Evolutionary conservation across 2,329 filamentous ascomycete species (phyloP).

Genomic region (Biscogniauxia marginata): DNA sequence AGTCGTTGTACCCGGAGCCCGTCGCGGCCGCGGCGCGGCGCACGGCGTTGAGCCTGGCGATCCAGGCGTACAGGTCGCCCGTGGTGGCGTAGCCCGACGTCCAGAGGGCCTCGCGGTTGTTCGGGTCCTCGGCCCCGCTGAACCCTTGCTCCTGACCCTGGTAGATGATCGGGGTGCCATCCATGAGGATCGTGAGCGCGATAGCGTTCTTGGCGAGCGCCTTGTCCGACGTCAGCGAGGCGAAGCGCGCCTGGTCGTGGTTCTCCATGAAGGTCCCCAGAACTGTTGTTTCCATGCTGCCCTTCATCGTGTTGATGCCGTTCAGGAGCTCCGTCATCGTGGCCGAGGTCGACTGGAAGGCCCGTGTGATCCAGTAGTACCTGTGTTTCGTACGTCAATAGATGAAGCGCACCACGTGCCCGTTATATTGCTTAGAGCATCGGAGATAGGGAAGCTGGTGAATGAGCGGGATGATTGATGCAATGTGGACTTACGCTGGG

Average conservation of each 20-base stretch:
- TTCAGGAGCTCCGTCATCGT: constrained; percentile 38
- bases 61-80: constrained; percentile 41
- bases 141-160: constrained; percentile 58
- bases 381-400: constrained; percentile 12
- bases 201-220: constrained; percentile 52
- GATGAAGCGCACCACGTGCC: too few relatives aligned
- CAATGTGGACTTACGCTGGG: constrained; percentile 37
- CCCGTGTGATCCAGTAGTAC: constrained; percentile 41
- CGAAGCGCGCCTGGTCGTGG: constrained; percentile 47
- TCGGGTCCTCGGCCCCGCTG: constrained; percentile 39
- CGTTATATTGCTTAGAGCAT: neutral
- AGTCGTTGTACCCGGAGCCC: constrained; percentile 38
- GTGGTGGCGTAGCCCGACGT: constrained; percentile 43
- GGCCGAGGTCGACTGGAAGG: constrained; percentile 31
- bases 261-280: constrained; percentile 49
- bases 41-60: constrained; percentile 48
- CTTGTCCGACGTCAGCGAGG: constrained; percentile 44
- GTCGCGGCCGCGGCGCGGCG: constrained; percentile 43
- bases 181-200: constrained; percentile 51
- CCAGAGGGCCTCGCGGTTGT: constrained; percentile 52
- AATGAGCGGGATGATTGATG: neutral
- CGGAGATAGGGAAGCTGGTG: constrained; percentile 1
- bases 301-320: constrained; percentile 27
- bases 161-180: constrained; percentile 60
- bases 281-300: constrained; percentile 23